Percentiles rank a stretch among this genome's conserved stretches.
phyloP scores from a whole-genome alignment of 768 basidiomycete genomes.

The Amyloporia xantha region DNA sequence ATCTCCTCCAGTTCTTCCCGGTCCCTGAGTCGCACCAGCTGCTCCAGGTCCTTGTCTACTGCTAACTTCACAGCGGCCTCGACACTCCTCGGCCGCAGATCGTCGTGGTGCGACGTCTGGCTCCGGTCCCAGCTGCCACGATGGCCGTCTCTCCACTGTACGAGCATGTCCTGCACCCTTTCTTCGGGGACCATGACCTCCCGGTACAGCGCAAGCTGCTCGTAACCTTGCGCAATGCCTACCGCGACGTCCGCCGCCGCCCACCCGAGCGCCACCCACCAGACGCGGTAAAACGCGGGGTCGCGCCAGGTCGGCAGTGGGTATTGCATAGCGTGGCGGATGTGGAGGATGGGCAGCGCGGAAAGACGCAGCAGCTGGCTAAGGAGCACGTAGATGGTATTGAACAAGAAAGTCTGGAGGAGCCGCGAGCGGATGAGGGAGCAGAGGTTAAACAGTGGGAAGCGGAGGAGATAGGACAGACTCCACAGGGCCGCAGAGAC shows the following conservation, averaged over 20 bases:
- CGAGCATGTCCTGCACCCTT: conserved; percentile 34
- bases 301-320: conserved; percentile 48
- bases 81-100: conserved; percentile 9
- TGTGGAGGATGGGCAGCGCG: conserved; percentile 45
- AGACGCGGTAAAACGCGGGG: conserved; percentile 55
- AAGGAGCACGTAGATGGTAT: conserved; percentile 42
- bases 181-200: conserved; percentile 53
- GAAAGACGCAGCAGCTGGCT: conserved; percentile 49
- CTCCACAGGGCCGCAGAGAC: conserved; percentile 57
- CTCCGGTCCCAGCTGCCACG: conserved; percentile 12
- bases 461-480: conserved; percentile 46
- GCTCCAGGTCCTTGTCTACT: conserved; percentile 62
- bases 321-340: conserved; percentile 36
- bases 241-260: conserved; percentile 61
- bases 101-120: conserved; percentile 10
- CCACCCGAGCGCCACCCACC: conserved; percentile 78
- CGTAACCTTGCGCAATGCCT: conserved; percentile 65
- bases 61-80: conserved; percentile 29
- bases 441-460: conserved; percentile 37
- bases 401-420: conserved; percentile 30
- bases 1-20: conserved; percentile 75
- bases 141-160: conserved; percentile 18
- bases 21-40: conserved; percentile 53
- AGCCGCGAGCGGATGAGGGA: conserved; percentile 26
- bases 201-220: conserved; percentile 56